A percentile compares a stretch with the other conserved stretches of the same genome.
Conservation (phyloP, 495 filamentous ascomycete species). For the Rhizodiscina lignyota region DNA sequence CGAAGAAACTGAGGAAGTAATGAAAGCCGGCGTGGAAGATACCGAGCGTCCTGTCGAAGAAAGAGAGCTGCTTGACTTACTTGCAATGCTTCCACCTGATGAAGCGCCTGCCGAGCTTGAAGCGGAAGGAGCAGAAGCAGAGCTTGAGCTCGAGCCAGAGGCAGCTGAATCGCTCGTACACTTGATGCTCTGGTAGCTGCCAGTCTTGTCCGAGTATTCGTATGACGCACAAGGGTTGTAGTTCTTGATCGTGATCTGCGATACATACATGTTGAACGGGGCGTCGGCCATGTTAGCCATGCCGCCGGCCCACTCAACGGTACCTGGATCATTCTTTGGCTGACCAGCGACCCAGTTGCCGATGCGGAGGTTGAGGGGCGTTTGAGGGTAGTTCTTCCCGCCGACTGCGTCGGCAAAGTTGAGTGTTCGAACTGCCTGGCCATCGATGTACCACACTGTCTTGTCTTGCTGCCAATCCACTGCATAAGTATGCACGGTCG, state of each 20-base stretch:
- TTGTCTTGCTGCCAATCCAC: slow-evolving; percentile 14
- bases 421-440: slow-evolving; percentile 11
- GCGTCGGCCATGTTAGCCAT: slow-evolving; percentile 8
- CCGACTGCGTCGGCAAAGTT: slow-evolving; percentile 8
- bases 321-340: slow-evolving; percentile 6
- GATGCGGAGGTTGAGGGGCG: slow-evolving; percentile 14
- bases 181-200: neutral
- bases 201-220: neutral
- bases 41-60: no score
- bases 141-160: no score
- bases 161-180: no score
- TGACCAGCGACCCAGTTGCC: slow-evolving; percentile 13
- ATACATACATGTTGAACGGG: slow-evolving; percentile 13
- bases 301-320: slow-evolving; percentile 14
- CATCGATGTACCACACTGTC: slow-evolving; percentile 13
- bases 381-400: slow-evolving; percentile 14
- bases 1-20: no score
- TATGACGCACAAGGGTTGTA: slow-evolving; percentile 1
- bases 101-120: no score
- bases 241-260: slow-evolving; percentile 6
- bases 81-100: no score
- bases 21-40: no score
- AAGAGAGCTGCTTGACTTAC: no score
- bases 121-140: no score
- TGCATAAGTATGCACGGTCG: slow-evolving; percentile 14